These are phyloP conservation scores for Wickerhamiella musiphila DNA, from an alignment of 805 yeast species.

Conservation along the genomic window DNA sequence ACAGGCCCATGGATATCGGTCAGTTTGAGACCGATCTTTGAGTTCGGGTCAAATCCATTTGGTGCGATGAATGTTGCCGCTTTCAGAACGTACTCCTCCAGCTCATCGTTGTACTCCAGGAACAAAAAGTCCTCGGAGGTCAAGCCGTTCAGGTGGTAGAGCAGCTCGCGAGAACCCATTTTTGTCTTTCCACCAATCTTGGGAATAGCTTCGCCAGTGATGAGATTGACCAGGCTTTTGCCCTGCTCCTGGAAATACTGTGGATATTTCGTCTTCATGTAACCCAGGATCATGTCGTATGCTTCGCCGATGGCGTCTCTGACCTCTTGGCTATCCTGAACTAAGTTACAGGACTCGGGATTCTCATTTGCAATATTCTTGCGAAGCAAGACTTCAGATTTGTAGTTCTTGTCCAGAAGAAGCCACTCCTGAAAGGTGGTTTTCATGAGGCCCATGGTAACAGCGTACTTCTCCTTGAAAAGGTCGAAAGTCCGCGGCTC, in stretches of 20 bases:
- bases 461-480: slow-evolving; percentile 38
- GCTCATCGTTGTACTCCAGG: slow-evolving; percentile 28
- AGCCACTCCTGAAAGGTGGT: slow-evolving; percentile 38
- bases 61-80: slow-evolving; percentile 48
- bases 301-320: slow-evolving; percentile 28
- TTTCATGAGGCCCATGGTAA: slow-evolving; percentile 46
- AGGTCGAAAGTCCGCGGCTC: slow-evolving; percentile 29
- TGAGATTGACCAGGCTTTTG: slow-evolving; percentile 4
- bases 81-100: slow-evolving; percentile 29
- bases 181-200: slow-evolving; percentile 1
- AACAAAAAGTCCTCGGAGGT: slow-evolving; percentile 51
- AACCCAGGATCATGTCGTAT: slow-evolving; percentile 28
- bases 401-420: slow-evolving; percentile 43
- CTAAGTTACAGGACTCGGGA: slow-evolving; percentile 8
- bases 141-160: slow-evolving; percentile 14
- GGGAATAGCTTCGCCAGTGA: slow-evolving; percentile 4
- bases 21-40: slow-evolving; percentile 34
- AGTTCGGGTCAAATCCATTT: slow-evolving; percentile 52
- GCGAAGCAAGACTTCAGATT: slow-evolving; percentile 27
- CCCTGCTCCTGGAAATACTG: slow-evolving; percentile 25
- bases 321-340: slow-evolving; percentile 2
- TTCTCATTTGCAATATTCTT: slow-evolving; percentile 17
- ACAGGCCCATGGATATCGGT: slow-evolving; percentile 54
- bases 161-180: background rate
- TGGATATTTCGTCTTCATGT: slow-evolving; percentile 34